phyloP scores from a whole-genome alignment of 2,329 filamentous ascomycete species.

The Emydomyces testavorans region DNA sequence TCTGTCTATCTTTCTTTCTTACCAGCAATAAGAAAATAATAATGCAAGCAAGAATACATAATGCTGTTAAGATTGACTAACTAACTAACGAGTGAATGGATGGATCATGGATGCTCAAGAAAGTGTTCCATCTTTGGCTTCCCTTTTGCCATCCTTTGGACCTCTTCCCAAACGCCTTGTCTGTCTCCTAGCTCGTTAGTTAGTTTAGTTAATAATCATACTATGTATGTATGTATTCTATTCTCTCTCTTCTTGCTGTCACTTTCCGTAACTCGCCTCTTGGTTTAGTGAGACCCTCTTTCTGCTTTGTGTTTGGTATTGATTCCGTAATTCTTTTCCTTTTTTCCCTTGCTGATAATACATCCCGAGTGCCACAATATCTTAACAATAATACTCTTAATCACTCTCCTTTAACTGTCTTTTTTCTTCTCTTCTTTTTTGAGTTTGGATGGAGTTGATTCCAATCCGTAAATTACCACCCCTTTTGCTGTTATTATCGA shows the following conservation, averaged over 20 bases:
- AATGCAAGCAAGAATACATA: too few species aligned
- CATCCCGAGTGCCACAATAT: not conserved
- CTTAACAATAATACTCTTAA: too few species aligned
- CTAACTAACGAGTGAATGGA: too few species aligned
- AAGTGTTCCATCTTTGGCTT: slow-evolving; percentile 2
- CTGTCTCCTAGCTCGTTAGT: too few species aligned
- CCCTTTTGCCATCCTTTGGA: not conserved
- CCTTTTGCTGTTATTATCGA: too few species aligned
- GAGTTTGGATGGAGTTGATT: too few species aligned
- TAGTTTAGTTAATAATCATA: too few species aligned
- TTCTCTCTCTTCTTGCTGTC: not conserved
- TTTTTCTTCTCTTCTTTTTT: not conserved
- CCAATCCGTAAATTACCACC: too few species aligned
- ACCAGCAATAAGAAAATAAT: too few species aligned
- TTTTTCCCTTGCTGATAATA: not conserved
- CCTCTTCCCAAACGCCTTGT: not conserved
- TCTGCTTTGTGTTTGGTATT: slow-evolving; percentile 7
- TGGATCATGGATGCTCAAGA: slow-evolving; percentile 1
- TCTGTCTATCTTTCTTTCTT: too few species aligned
- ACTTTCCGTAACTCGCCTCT: not conserved
- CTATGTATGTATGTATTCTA: not conserved
- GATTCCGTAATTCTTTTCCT: slow-evolving; percentile 9
- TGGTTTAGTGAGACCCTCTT: slow-evolving; percentile 4
- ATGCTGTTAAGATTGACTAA: too few species aligned
- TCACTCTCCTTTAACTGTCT: not conserved